phyloP scores from a whole-genome alignment of 352 stramenopile species.

The Phytophthora pini region DNA sequence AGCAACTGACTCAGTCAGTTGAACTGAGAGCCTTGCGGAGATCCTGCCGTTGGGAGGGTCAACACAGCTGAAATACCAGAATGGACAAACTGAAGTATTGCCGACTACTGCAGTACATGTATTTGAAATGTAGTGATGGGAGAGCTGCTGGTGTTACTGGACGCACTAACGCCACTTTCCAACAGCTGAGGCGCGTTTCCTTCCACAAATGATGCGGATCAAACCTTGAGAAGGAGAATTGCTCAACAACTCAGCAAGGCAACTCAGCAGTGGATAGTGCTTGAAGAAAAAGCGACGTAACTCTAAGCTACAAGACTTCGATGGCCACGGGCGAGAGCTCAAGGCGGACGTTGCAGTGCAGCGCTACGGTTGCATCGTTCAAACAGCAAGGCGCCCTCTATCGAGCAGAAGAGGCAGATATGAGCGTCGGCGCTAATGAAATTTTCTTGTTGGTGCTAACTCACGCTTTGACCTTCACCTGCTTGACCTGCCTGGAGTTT shows the following conservation, averaged over 20 bases:
- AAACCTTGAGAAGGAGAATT: neutral
- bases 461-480: constrained; percentile 20
- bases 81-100: constrained; percentile 16
- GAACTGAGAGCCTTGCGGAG: neutral
- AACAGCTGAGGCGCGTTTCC: neutral
- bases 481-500: constrained; percentile 19
- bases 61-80: constrained; percentile 9
- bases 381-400: neutral
- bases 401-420: constrained; percentile 10
- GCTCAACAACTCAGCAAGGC: neutral
- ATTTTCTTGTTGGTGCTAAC: neutral
- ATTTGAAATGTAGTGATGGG: constrained; percentile 14
- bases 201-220: neutral
- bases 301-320: no score
- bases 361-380: no score
- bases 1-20: constrained; percentile 16
- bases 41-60: neutral
- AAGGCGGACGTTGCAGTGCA: no score
- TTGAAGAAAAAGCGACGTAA: neutral
- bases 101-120: neutral
- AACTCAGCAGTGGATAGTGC: constrained; percentile 1
- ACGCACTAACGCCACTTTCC: constrained; percentile 4
- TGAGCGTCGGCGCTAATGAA: constrained; percentile 16
- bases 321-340: neutral
- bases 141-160: neutral